A percentile compares a stretch with the other conserved stretches of the same genome.
Conservation (phyloP, 257 asterid genomes). For the Haberlea rhodopensis region DNA sequence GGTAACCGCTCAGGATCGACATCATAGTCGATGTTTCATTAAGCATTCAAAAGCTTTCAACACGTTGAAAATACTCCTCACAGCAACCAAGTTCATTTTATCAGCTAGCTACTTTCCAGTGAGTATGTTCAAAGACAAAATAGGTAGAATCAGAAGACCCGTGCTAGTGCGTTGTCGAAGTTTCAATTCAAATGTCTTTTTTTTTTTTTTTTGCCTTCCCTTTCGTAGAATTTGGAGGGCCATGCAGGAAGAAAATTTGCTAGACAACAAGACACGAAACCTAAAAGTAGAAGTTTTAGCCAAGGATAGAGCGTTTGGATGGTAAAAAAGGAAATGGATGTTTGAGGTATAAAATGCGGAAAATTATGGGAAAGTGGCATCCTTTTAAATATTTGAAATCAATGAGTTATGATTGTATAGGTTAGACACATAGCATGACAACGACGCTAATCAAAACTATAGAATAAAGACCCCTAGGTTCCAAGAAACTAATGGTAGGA, state of each 20-base stretch:
- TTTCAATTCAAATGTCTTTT: neutral
- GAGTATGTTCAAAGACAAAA: neutral
- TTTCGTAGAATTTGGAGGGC: neutral
- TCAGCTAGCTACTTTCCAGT: neutral
- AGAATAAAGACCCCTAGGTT: neutral
- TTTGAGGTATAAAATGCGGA: neutral
- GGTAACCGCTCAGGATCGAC: conserved; percentile 80
- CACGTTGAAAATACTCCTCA: conserved; percentile 37
- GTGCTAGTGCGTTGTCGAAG: neutral
- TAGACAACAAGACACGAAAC: neutral
- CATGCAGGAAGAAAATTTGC: neutral
- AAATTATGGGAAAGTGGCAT: too few relatives aligned
- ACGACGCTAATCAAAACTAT: neutral
- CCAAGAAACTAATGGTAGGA: neutral
- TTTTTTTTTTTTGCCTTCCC: too few relatives aligned
- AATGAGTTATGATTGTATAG: too few relatives aligned
- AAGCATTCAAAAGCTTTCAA: conserved; percentile 43
- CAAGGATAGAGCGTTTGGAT: too few relatives aligned
- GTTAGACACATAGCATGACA: too few relatives aligned
- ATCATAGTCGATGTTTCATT: conserved; percentile 39
- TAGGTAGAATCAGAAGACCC: neutral
- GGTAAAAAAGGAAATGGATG: neutral
- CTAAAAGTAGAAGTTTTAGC: too few relatives aligned
- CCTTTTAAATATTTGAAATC: too few relatives aligned
- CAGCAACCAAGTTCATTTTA: conserved; percentile 34